Percentiles rank a stretch among this genome's conserved stretches.
Evolutionary conservation across 805 yeast species (phyloP).

Genomic region (Candida ipomoeae): DNA sequence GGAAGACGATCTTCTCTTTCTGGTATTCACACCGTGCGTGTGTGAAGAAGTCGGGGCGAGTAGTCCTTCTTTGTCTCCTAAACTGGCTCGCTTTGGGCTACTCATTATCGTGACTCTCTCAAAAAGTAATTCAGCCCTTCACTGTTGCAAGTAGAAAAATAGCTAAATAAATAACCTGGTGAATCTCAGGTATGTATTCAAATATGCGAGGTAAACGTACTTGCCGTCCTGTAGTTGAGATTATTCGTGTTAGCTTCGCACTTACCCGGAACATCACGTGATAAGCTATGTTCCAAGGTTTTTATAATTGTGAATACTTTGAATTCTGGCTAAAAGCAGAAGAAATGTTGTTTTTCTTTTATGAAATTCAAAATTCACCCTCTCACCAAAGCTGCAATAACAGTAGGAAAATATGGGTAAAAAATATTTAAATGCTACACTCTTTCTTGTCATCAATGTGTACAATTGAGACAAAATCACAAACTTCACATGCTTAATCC

Average conservation of each 20-base stretch:
- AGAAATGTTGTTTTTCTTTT: too few species aligned
- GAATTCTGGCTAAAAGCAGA: too few species aligned
- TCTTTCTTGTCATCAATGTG: neutral
- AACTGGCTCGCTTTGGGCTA: slow-evolving; percentile 15
- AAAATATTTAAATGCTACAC: neutral
- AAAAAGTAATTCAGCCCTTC: neutral
- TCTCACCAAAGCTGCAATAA: neutral
- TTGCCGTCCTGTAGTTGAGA: slow-evolving; percentile 3
- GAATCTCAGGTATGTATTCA: neutral
- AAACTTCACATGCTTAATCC: neutral
- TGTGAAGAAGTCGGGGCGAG: slow-evolving; percentile 21
- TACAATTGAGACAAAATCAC: neutral
- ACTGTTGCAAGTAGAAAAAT: neutral
- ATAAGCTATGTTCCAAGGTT: neutral
- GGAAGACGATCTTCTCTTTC: slow-evolving; percentile 75
- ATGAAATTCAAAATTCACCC: neutral
- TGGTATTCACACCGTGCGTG: slow-evolving; percentile 17
- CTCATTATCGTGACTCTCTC: slow-evolving; percentile 7
- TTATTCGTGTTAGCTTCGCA: slow-evolving; percentile 1
- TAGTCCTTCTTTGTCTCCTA: slow-evolving; percentile 16
- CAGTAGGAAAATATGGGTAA: neutral
- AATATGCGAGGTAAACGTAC: neutral
- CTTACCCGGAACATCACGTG: slow-evolving; percentile 5
- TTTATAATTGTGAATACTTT: neutral
- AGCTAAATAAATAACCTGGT: neutral